Conservation (phyloP, 2,329 filamentous ascomycete genomes). For the Aspergillus thermomutatus region DNA sequence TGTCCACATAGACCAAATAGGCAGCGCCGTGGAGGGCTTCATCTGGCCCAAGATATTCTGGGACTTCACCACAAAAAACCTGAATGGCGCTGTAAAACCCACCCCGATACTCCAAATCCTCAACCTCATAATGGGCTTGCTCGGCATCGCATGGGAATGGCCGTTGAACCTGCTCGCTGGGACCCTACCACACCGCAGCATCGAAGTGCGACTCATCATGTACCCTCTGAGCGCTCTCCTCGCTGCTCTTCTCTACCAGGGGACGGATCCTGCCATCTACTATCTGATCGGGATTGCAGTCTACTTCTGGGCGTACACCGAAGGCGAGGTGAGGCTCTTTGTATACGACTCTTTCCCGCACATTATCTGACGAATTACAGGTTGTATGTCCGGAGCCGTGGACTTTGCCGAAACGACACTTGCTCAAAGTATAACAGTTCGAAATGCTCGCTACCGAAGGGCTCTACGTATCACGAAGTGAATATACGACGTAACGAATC, state of each 20-base stretch:
- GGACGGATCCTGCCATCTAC: slow-evolving; percentile 87
- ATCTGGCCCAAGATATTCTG: slow-evolving; percentile 99
- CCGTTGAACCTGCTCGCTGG: slow-evolving; percentile 76
- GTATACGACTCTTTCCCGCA: not conserved
- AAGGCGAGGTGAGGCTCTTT: slow-evolving; percentile 72
- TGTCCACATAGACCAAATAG: slow-evolving; percentile 70
- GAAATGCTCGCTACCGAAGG: not conserved
- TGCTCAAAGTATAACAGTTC: slow-evolving; percentile 26
- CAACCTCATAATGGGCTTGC: slow-evolving; percentile 77
- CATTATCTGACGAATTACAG: slow-evolving; percentile 37
- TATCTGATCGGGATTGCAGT: slow-evolving; percentile 80
- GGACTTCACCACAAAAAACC: slow-evolving; percentile 89
- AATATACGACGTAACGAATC: slow-evolving; percentile 1
- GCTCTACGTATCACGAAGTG: slow-evolving; percentile 11
- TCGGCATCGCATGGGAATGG: slow-evolving; percentile 86
- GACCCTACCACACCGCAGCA: slow-evolving; percentile 74
- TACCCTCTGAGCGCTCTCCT: slow-evolving; percentile 75
- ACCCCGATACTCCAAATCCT: slow-evolving; percentile 85
- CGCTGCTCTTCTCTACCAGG: slow-evolving; percentile 81
- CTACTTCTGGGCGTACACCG: slow-evolving; percentile 96
- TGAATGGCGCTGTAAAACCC: slow-evolving; percentile 82
- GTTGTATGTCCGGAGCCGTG: slow-evolving; percentile 67
- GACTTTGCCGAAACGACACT: slow-evolving; percentile 55
- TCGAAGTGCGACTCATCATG: slow-evolving; percentile 79
- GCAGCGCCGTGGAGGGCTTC: slow-evolving; percentile 77